Base-by-base conservation (phyloP, 2,329 filamentous ascomycete genomes). In the Beauveria caledonica region DNA sequence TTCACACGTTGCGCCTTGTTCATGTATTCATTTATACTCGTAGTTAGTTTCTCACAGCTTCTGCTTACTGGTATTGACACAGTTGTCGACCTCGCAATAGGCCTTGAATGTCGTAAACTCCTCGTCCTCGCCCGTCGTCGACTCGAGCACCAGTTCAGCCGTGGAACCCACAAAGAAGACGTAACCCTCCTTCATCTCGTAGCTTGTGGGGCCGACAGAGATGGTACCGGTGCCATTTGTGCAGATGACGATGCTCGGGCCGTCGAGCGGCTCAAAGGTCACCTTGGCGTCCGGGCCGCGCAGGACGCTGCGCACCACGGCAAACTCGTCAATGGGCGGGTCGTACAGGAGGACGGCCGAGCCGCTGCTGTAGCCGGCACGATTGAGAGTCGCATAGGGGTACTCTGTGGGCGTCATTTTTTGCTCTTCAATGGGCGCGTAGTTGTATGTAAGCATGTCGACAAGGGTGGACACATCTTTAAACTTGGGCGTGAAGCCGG, bases 401-500 rank as follows among this genome's bases (percentile, higher is more conserved):
- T 96, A 97, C 68, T 94, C 89, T 17, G 80, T 81, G 0, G 94
- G 91, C 5, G 81, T 71, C 87, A 99, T 95, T 78, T 97, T 97
- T 73, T 99, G 94, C 75, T 96, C 87, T 63, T 89, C 87, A 65
- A 97, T 97, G 2, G 94, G 93, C 0, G 94, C 92, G 69, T 95
- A 97, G 67, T 87, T 90, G 78, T 99, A 99, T 0, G 94, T 99
- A 66, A 99, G 78, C 87, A 96, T 96, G 63, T 86, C 82, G 39
- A 93, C 91, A 11, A 99, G 80, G 0, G 92, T 97, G 58, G 86
- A 77, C 23, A 97, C 90, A 67, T 99, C 94, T 77, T 97, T 97
- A 82, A 96, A 99, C 73, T 99, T 99, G 60, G 94, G 94, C 0
- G 94, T 99, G 75, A 99, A 94, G 48, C 94, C 94, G 0, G 94